Evolutionary conservation across 257 asterid species (phyloP).

Genomic region (Gentiana straminea): DNA sequence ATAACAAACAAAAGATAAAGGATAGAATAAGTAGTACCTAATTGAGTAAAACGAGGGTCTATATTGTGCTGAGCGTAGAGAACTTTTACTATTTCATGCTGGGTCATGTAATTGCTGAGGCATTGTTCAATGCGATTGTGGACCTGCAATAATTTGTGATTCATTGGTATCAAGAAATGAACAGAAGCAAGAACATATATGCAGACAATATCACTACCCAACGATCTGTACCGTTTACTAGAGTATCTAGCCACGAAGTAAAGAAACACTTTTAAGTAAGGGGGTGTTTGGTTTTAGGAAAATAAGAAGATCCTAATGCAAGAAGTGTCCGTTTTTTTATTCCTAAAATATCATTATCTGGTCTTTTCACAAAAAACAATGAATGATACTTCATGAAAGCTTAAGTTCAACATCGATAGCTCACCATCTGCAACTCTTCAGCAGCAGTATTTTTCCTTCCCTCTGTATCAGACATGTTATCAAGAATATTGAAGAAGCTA

Average conservation of each 20-base stretch:
- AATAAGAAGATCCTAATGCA: too few species aligned
- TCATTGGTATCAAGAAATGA: conserved; percentile 10
- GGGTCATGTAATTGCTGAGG: conserved; percentile 69
- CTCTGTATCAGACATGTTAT: conserved; percentile 45
- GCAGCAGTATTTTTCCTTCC: conserved; percentile 33
- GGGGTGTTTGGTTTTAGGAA: too few species aligned
- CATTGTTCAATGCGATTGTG: conserved; percentile 61
- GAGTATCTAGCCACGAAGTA: too few species aligned
- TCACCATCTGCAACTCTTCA: conserved; percentile 47
- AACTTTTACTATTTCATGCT: conserved; percentile 51
- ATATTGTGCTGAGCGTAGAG: conserved; percentile 49
- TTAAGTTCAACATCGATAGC: conserved; percentile 9
- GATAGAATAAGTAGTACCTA: conserved; percentile 34
- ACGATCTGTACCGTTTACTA: too few species aligned
- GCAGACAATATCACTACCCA: neutral
- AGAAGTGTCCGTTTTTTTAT: too few species aligned
- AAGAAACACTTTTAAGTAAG: too few species aligned
- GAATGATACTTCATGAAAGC: too few species aligned
- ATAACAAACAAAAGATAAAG: neutral
- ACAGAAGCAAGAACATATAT: conserved; percentile 7
- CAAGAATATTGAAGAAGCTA: neutral
- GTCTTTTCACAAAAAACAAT: too few species aligned
- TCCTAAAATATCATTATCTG: too few species aligned
- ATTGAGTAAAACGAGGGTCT: conserved; percentile 57
- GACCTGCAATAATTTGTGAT: conserved; percentile 38